Conservation (phyloP, 805 yeast genomes). For the Saccharomycopsis fodiens region DNA sequence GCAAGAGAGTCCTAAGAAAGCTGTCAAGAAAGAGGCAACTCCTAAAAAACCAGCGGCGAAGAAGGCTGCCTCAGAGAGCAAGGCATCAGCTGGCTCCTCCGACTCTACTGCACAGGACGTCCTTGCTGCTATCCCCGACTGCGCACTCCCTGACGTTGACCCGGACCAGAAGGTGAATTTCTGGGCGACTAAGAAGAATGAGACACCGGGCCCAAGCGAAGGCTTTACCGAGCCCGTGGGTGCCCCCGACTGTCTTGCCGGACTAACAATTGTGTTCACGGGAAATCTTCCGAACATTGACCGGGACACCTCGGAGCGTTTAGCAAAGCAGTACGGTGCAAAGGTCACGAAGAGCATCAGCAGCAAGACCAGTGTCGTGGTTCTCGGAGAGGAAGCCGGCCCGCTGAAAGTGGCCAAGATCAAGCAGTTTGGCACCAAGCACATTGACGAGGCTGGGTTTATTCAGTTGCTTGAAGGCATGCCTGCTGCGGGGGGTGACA, state of each 20-base stretch:
- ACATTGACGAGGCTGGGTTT: slow-evolving; percentile 84
- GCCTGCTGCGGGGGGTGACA: slow-evolving; percentile 91
- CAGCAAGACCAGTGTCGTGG: slow-evolving; percentile 79
- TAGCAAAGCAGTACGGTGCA: slow-evolving; percentile 87
- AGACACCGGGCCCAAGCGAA: slow-evolving; percentile 29
- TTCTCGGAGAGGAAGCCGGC: slow-evolving; percentile 93
- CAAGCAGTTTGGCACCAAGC: slow-evolving; percentile 62
- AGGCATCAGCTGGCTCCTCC: slow-evolving; percentile 11
- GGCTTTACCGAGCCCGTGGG: slow-evolving; percentile 64
- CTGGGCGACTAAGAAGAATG: slow-evolving; percentile 44
- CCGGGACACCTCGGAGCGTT: slow-evolving; percentile 63
- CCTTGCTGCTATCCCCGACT: slow-evolving; percentile 63
- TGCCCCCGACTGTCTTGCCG: slow-evolving; percentile 76
- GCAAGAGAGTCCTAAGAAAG: slow-evolving; percentile 14
- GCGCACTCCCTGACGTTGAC: slow-evolving; percentile 46
- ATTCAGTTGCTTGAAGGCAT: slow-evolving; percentile 60
- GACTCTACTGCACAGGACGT: slow-evolving; percentile 44
- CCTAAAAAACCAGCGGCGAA: slow-evolving; percentile 23
- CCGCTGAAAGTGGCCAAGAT: slow-evolving; percentile 88
- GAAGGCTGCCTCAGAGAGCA: slow-evolving; percentile 11
- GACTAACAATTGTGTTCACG: slow-evolving; percentile 88
- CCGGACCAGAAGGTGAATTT: slow-evolving; percentile 45
- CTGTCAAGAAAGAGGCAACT: slow-evolving; percentile 24
- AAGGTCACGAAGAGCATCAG: slow-evolving; percentile 81
- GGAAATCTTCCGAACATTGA: slow-evolving; percentile 78